Percentiles rank a stretch among this genome's conserved stretches.
These are phyloP conservation scores for Suillus ampliporus DNA, from an alignment of 768 basidiomycete genomes.

Conservation along the genomic window DNA sequence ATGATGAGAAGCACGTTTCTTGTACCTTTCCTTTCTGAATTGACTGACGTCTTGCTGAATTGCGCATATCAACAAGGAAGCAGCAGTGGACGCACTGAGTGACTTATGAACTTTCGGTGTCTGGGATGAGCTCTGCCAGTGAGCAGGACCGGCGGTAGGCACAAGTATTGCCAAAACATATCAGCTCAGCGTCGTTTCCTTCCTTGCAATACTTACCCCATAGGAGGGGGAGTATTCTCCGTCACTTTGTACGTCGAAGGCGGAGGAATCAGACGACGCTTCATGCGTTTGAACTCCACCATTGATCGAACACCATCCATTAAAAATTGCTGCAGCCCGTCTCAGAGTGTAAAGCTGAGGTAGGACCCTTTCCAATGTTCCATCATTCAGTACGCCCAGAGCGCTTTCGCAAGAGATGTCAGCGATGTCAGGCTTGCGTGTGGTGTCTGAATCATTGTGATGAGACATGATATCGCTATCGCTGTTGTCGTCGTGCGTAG, in stretches of 20 bases:
- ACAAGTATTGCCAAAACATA: neutral
- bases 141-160: neutral
- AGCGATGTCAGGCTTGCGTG: neutral
- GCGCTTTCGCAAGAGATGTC: neutral
- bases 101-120: neutral
- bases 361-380: neutral
- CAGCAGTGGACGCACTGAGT: no score
- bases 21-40: no score
- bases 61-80: neutral
- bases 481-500: neutral
- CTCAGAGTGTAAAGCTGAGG: no score
- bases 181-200: neutral
- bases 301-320: neutral
- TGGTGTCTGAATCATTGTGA: neutral
- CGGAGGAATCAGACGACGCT: neutral
- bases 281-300: conserved; percentile 2
- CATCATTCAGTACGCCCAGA: neutral
- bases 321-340: no score
- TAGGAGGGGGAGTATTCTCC: neutral
- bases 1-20: no score
- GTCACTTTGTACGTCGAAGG: neutral
- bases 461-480: neutral
- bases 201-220: neutral
- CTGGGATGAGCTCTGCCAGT: neutral
- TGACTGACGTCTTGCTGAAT: neutral